Evolutionary conservation across 2,329 filamentous ascomycete species (phyloP), one percentile per base, ranked within the genome.

Genomic region (Aureobasidium sp.): DNA sequence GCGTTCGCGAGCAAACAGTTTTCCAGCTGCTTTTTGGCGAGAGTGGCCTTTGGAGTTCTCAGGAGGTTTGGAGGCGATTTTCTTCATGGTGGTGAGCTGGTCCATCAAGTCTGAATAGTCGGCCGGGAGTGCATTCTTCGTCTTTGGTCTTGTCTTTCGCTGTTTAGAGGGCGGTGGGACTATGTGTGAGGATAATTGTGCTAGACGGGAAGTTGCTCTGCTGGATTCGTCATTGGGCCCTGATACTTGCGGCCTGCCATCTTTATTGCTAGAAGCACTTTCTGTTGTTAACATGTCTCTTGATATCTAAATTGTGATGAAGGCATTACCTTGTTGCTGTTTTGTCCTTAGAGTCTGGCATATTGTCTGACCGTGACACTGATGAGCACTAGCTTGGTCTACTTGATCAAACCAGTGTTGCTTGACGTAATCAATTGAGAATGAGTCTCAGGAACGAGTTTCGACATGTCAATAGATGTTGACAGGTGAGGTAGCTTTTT

Each of bases 1-100:
- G 2, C 84, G 76, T 67, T 87, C 84, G 24, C 84, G 79, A 0
- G 86, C 84, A 83, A 84, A 86, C 19, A 87, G 76, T 70, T 87
- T 87, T 1, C 85, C 85, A 3, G 82, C 79, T 70, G 83, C 76
- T 65, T 85, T 85, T 68, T 87, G 85, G 5, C 82, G 79, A n/a
- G 82, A 71, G 65, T 86, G 87, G 27, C 84, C 84, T 64, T 80
- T 75, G 61, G 80, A 80, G 8, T 73, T 78, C 0, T 76, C 70
- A 57, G 84, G 76, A 1, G 85, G 83, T 0, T 79, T 85, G 24
- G 76, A 73, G 12, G 84, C 83, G 40, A 84, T 79, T 7, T 70
- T 74, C 17, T 75, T 76, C 1, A 87, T 76, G 0, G 76, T 75
- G 5, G 72, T 65, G n/a, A 87, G 75, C 66, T 86, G 82, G n/a